Percentiles rank a stretch among this genome's conserved stretches.
phyloP scores from a whole-genome alignment of 257 asterid species.

The Solanum stenotomum region DNA sequence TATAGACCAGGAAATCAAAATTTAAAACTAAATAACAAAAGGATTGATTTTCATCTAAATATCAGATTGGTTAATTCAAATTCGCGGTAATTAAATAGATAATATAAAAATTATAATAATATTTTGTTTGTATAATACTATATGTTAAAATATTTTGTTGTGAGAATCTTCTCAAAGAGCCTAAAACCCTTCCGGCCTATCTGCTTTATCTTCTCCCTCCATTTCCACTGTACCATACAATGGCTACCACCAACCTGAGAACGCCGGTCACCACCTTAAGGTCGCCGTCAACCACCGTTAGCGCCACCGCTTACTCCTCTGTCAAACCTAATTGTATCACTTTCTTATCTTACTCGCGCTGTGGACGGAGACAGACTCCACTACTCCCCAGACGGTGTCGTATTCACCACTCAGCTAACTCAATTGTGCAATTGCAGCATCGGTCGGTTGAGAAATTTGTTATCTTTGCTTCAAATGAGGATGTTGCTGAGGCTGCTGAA shows the following conservation, averaged over 20 bases:
- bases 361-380: background rate
- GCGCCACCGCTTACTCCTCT: background rate
- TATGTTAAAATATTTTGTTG: background rate
- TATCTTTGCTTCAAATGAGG: background rate
- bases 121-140: background rate
- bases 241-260: background rate
- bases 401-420: background rate
- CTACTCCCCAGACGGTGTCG: background rate
- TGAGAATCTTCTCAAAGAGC: background rate
- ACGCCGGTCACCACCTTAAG: background rate
- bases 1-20: no score
- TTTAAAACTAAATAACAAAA: background rate
- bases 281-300: background rate
- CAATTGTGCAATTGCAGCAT: background rate
- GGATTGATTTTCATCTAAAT: no score
- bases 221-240: slow-evolving; percentile 1
- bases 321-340: background rate
- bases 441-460: background rate
- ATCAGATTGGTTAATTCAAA: background rate
- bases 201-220: background rate
- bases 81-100: background rate
- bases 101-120: background rate
- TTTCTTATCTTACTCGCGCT: background rate
- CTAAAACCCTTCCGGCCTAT: background rate
- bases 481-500: background rate